These are phyloP conservation scores for Lichtheimia ornata DNA, from an alignment of 371 early-diverging fungal genomes.

Conservation along the genomic window DNA sequence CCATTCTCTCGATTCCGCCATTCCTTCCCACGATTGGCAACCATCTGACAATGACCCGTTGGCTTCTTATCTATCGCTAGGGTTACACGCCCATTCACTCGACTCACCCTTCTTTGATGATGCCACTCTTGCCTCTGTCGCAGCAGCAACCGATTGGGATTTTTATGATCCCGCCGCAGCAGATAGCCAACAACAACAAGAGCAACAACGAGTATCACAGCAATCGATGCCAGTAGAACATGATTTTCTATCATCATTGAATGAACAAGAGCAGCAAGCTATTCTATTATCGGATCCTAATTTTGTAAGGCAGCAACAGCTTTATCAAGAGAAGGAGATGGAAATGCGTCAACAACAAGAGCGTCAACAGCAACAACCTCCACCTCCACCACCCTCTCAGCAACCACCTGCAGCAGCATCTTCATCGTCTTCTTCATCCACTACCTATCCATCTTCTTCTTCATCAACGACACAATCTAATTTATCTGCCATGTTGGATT, in stretches of 20 bases:
- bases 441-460: background rate
- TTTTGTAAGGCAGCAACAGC: slow-evolving; percentile 29
- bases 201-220: slow-evolving; percentile 9
- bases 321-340: slow-evolving; percentile 25
- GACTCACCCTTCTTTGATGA: slow-evolving; percentile 8
- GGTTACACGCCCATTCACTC: slow-evolving; percentile 7
- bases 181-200: slow-evolving; percentile 5
- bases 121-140: background rate
- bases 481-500: slow-evolving; percentile 24
- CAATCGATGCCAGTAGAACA: slow-evolving; percentile 8
- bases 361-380: background rate
- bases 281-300: slow-evolving; percentile 31
- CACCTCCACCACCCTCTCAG: background rate
- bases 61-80: slow-evolving; percentile 6
- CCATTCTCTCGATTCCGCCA: no score
- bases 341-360: slow-evolving; percentile 13
- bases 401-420: background rate
- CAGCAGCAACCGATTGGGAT: slow-evolving; percentile 6
- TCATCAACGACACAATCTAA: slow-evolving; percentile 17
- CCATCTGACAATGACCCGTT: slow-evolving; percentile 1
- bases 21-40: slow-evolving; percentile 7
- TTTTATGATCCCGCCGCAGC: background rate
- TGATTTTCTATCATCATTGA: slow-evolving; percentile 11
- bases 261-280: slow-evolving; percentile 24
- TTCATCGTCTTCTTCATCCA: background rate